Evolutionary conservation across 495 filamentous ascomycete genomes (phyloP).

Genomic region (Neurospora hispaniola): DNA sequence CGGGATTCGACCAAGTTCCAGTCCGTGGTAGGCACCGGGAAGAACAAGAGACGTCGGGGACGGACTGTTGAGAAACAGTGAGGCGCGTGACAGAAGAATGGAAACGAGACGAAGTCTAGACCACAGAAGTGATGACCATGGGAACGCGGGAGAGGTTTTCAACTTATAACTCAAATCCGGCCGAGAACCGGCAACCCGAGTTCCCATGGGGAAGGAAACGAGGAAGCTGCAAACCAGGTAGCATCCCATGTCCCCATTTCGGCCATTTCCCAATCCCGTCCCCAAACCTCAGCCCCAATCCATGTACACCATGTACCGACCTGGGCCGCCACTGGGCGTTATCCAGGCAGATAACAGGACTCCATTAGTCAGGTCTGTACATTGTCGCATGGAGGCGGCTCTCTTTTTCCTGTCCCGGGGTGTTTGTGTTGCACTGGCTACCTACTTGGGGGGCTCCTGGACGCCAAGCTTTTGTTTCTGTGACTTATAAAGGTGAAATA

Average conservation of each 20-base stretch:
- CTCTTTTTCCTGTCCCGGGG: not conserved
- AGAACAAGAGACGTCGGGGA: not conserved
- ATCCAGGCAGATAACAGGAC: not conserved
- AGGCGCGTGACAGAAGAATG: not conserved
- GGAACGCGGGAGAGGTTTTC: not conserved
- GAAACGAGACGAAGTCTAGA: not conserved
- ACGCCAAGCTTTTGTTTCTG: no score
- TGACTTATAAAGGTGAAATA: no score
- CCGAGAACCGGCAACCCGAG: not conserved
- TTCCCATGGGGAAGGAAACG: not conserved
- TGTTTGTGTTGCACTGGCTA: not conserved
- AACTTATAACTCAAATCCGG: not conserved
- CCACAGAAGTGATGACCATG: not conserved
- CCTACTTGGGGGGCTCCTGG: no score
- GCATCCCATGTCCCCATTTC: not conserved
- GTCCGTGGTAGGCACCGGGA: not conserved
- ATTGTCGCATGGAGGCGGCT: not conserved
- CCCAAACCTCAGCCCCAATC: no score
- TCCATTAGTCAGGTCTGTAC: not conserved
- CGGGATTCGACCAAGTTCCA: not conserved
- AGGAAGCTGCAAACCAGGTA: not conserved
- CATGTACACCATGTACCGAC: not conserved
- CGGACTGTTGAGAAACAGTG: not conserved
- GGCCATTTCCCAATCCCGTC: not conserved
- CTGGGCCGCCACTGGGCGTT: not conserved